phyloP scores from a whole-genome alignment of 805 yeast species.

The Wickerhamiella cacticola region DNA sequence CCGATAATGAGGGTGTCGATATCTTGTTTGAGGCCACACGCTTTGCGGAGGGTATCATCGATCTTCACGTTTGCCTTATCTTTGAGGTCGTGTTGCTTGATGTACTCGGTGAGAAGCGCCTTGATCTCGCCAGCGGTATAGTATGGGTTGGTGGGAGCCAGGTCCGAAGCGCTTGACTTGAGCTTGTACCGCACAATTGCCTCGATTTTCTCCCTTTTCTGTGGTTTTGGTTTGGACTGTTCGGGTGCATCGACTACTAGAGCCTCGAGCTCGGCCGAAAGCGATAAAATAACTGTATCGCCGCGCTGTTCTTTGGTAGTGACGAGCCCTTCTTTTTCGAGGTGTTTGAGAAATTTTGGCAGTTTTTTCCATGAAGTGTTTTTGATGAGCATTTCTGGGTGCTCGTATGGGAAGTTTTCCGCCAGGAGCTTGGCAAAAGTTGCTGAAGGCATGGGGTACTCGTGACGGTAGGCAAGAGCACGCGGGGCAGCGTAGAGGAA shows the following conservation, averaged over 20 bases:
- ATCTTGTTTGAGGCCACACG: constrained; percentile 30
- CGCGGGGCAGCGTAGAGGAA: constrained; percentile 61
- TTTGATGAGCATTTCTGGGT: constrained; percentile 39
- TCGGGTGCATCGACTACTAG: not conserved
- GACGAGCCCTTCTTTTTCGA: constrained; percentile 64
- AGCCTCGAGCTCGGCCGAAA: constrained; percentile 27
- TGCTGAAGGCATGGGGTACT: constrained; percentile 59
- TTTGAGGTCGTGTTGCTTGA: constrained; percentile 40
- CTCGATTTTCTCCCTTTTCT: constrained; percentile 16
- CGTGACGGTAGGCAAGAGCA: constrained; percentile 38
- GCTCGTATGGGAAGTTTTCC: constrained; percentile 51
- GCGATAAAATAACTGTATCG: constrained; percentile 47
- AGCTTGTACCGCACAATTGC: constrained; percentile 25
- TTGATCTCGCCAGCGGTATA: constrained; percentile 49
- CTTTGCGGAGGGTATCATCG: constrained; percentile 42
- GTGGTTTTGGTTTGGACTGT: constrained; percentile 9
- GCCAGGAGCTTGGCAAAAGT: constrained; percentile 50
- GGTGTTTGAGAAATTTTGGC: constrained; percentile 69
- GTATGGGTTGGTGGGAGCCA: constrained; percentile 25
- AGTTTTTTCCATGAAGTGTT: constrained; percentile 85
- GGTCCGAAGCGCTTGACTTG: constrained; percentile 20
- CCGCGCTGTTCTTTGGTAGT: constrained; percentile 77
- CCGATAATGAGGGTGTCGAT: constrained; percentile 29
- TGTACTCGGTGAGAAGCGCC: constrained; percentile 42
- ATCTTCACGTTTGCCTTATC: constrained; percentile 40